Base-by-base conservation (phyloP, 176 grass and related monocot genomes). In the Eleusine coracana region DNA sequence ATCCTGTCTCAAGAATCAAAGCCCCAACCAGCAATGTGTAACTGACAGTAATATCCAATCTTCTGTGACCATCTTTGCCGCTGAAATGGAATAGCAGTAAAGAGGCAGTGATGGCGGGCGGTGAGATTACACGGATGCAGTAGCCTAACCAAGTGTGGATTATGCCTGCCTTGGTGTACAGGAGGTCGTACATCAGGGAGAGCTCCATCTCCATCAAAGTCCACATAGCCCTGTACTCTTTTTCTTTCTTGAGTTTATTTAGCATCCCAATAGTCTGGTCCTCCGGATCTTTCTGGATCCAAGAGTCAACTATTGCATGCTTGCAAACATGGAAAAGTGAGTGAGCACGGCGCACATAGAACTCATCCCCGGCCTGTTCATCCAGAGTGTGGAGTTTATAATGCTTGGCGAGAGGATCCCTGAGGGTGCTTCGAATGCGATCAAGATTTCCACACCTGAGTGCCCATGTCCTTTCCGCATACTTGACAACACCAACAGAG, bases 131-230 rank as follows among this genome's bases (percentile, higher is more conserved):
- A 9, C 70, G 87, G 23, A 92, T 49, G 11, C 58, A 46, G 39
- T 77, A 78, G 67, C 91, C 91, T 0, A 0, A 0, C 12, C 39
- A 10, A 10, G 52, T 74, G 62, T 89, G 74, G 10, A 87, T 73
- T 0, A 84, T 69, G 0, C 45, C 3, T 1, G 80, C 61, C 45
- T 92, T 92, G 62, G 91, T 92, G 71, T 92, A 86, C 7, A 92
- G 76, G 9, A 89, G 29, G 5, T 88, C 87, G 0, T 88, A 80
- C 23, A 82, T 5, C 0, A 92, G 64, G 23, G 83, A 84, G 0
- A 92, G 75, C 68, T 89, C 86, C 31, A 88, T 52, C 56, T 86
- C 71, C 25, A 68, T 56, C 29, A 58, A 1, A 2, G 12, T 1
- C 63, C 77, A 68, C 77, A 52, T 52, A 6, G 45, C 59, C 27